Evolutionary conservation across 2,329 filamentous ascomycete genomes (phyloP).

Genomic region (Thelonectria blattea): DNA sequence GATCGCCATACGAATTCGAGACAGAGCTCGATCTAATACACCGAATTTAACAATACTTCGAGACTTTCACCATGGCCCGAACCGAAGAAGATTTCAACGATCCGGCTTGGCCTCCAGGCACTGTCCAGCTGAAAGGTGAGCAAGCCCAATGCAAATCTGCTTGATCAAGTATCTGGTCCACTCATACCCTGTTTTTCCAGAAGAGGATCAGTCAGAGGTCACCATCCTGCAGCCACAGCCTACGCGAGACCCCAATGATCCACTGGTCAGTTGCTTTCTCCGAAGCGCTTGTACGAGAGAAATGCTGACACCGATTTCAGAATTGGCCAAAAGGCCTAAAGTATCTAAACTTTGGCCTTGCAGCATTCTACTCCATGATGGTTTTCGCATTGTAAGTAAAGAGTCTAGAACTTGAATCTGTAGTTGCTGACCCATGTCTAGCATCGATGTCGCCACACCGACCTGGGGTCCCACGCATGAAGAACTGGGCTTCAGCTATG

Average conservation of each 20-base stretch:
- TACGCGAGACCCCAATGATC: conserved; percentile 16
- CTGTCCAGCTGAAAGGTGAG: neutral
- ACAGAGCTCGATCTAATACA: neutral
- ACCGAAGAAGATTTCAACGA: neutral
- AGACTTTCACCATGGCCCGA: neutral
- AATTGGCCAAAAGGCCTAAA: conserved; percentile 7
- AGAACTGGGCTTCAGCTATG: conserved; percentile 50
- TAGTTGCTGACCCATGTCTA: neutral
- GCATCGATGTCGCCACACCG: conserved; percentile 23
- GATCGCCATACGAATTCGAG: neutral
- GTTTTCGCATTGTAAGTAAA: conserved; percentile 1
- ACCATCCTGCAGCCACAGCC: conserved; percentile 18
- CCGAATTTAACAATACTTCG: neutral
- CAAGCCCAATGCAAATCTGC: no score
- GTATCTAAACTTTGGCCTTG: conserved; percentile 9
- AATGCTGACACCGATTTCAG: neutral
- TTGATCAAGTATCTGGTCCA: neutral
- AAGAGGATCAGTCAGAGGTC: neutral
- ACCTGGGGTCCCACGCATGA: conserved; percentile 49
- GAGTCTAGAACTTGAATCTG: neutral
- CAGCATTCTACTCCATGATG: conserved; percentile 6
- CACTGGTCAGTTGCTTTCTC: neutral
- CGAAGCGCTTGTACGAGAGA: neutral
- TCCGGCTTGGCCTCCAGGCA: neutral
- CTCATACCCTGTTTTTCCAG: neutral